These are phyloP conservation scores for Chenopodium quinoa DNA, from an alignment of 148 eudicot species.

Conservation along the genomic window DNA sequence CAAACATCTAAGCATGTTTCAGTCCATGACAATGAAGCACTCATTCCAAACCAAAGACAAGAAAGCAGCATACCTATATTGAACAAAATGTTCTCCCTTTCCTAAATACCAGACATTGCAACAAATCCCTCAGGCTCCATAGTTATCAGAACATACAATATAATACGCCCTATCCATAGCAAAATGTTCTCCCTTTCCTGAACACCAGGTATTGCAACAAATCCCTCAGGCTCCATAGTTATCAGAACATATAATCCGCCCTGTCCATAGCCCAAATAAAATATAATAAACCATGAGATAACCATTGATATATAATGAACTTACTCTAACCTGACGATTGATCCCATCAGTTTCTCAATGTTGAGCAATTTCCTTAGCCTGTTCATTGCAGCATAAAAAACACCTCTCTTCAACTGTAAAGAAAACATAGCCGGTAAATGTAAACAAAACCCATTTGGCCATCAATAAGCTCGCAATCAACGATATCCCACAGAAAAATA, in stretches of 20 bases:
- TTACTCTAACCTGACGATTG: conserved; percentile 45
- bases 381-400: conserved; percentile 44
- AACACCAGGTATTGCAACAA: too few species aligned
- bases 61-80: conserved; percentile 61
- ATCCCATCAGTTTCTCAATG: conserved; percentile 62
- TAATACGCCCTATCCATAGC: background rate
- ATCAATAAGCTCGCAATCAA: conserved; percentile 7
- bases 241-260: conserved; percentile 25
- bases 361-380: conserved; percentile 65
- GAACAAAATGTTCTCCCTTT: conserved; percentile 59
- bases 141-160: conserved; percentile 49
- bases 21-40: background rate
- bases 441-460: background rate
- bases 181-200: too few species aligned
- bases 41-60: background rate
- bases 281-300: conserved; percentile 11
- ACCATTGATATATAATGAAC: conserved; percentile 2
- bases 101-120: conserved; percentile 61
- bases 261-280: conserved; percentile 32
- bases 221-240: too few species aligned
- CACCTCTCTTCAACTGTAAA: conserved; percentile 50
- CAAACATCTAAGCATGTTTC: background rate
- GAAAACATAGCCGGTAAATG: conserved; percentile 85
- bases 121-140: conserved; percentile 89
- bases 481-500: background rate